Base-by-base conservation (phyloP, 129 eudicot species). In the Scalesia atractyloides region DNA sequence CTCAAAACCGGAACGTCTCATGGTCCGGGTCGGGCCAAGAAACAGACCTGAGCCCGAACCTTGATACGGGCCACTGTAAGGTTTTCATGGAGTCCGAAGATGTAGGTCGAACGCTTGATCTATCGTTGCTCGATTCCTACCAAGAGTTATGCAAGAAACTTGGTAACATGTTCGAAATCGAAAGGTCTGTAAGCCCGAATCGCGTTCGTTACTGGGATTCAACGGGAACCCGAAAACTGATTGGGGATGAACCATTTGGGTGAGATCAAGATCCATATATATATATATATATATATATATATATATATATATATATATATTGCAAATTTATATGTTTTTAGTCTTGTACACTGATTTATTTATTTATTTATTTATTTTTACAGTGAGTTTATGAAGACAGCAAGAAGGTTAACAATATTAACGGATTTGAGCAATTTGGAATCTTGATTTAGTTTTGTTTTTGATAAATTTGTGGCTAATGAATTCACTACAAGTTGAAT, bases 21-120 rank as follows among this genome's bases (percentile, higher is more conserved):
- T 84, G 87, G 5, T 50, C 77, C 3, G 61, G 67, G 17, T 76
- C 87, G 46, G 73, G 66, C 68, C 73, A 37, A 30, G 81, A 78
- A 48, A 50, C 63, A 2, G 91, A 84, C 44, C 20, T 59, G 44
- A 78, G 82, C 37, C 30, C 59, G 44, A 76, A 81, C 72, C 65
- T 82, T 57, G 92, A 87, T 22, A 84, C 84, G 15, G 93, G 92
- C 43, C 96, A 90, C 36, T 94, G 97, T 66, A 90, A 94, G 83
- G 95, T 89, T 24, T 92, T 92, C 74, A 74, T 92, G 95, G 98
- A 89, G 76, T 83, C 95, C 5, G 98, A 87, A 73, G 95, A 92
- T 26, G 90, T 92, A 3, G 98, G 98, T 9, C 89, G 96, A 10
- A 92, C 96, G 33, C 86, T 92, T 15, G 92, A 92, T 65, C 91